These are phyloP conservation scores for Ceratobasidium sp. DNA, from an alignment of 1,284 basidiomycete species.

Conservation along the genomic window DNA sequence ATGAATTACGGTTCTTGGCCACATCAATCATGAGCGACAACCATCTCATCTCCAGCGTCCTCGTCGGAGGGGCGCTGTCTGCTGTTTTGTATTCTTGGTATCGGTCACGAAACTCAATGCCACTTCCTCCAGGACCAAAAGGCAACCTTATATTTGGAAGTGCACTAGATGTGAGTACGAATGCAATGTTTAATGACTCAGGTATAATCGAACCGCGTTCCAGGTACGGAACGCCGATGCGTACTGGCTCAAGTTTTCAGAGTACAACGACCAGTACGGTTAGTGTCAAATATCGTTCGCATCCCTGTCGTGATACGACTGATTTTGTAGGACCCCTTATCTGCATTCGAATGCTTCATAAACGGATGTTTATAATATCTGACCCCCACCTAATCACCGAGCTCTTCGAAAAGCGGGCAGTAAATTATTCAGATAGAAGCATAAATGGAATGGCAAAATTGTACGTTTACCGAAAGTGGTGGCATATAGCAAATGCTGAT, in stretches of 20 bases:
- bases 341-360: constrained; percentile 20
- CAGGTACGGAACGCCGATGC: constrained; percentile 26
- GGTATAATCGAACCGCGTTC: too few species aligned
- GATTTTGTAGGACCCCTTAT: constrained; percentile 17
- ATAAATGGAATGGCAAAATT: constrained; percentile 24
- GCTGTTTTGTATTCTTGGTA: constrained; percentile 11
- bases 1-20: too few species aligned
- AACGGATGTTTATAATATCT: constrained; percentile 21
- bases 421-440: constrained; percentile 35
- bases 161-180: constrained; percentile 19
- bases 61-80: not conserved
- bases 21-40: not conserved
- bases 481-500: too few species aligned
- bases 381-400: constrained; percentile 24
- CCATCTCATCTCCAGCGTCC: not conserved
- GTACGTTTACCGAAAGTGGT: not conserved
- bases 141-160: constrained; percentile 35
- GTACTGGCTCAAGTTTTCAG: constrained; percentile 29
- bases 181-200: not conserved
- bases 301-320: not conserved
- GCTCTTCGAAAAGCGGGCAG: constrained; percentile 33
- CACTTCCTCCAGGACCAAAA: constrained; percentile 26
- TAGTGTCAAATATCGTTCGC: not conserved
- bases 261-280: constrained; percentile 24
- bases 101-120: not conserved